Evolutionary conservation across 768 basidiomycete species (phyloP), one percentile per base, ranked within the genome.

Genomic region (Suillus lakei): DNA sequence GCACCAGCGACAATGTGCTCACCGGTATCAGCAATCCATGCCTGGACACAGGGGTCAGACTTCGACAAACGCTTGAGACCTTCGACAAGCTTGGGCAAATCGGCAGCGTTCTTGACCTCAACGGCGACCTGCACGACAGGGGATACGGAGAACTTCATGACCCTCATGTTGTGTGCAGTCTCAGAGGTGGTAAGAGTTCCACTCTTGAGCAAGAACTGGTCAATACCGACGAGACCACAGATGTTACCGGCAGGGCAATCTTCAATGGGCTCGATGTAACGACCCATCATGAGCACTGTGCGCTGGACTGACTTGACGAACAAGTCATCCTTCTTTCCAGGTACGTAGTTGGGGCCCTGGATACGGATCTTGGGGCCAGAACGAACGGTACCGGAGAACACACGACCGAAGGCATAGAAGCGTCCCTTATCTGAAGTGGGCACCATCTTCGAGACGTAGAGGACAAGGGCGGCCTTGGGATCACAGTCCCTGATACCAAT

Each of bases 361-460:
- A 99, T 99, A 75, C 98, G 95, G 82, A 99, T 88, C 84, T 99
- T 99, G 76, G 98, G 98, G 63, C 98, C 98, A 64, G 98, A 88
- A 71, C 88, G 90, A 76, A 99, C 96, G 67, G 96, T 99, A 76
- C 98, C 98, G 68, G 98, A 93, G 88, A 99, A 99, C 84, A 99
- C 91, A 87, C 98, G 98, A 81, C 98, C 98, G 80, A 99, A 99
- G 67, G 98, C 98, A 81, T 99, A 99, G 92, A 99, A 99, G 67
- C 98, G 96, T 75, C 98, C 98, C 84, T 99, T 99, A 81, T 99
- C 98, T 71, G 98, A 98, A 48, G 98, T 98, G 68, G 98, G 98
- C 73, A 99, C 98, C 98, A 99, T 99, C 90, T 99, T 99, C 71
- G 98, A 99, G 82, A 99, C 86, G 82, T 99, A 99, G 69, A 97